phyloP scores from a whole-genome alignment of 768 basidiomycete genomes.

The Tephrocybe rancida region DNA sequence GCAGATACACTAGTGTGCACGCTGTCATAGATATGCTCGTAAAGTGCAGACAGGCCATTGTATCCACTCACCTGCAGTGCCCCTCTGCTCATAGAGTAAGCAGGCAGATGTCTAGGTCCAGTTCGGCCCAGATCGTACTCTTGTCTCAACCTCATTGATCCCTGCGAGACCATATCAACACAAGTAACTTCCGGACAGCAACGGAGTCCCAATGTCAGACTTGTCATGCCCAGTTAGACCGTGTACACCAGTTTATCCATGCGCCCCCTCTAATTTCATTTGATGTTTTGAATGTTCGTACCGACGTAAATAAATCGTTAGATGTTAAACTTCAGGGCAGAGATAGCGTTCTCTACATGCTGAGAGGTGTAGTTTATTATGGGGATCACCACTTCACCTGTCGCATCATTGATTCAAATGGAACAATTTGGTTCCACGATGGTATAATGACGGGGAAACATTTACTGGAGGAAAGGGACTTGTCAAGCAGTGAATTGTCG shows the following conservation, averaged over 20 bases:
- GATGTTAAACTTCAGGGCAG: not conserved
- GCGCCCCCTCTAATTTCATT: not conserved
- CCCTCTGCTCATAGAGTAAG: too few relatives aligned
- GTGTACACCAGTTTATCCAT: not conserved
- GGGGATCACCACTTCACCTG: constrained; percentile 2
- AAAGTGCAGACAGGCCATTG: too few relatives aligned
- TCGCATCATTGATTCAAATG: not conserved
- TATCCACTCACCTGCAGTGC: too few relatives aligned
- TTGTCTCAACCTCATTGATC: too few relatives aligned
- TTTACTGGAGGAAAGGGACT: too few relatives aligned
- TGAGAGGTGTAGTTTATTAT: constrained; percentile 7
- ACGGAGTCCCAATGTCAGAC: not conserved
- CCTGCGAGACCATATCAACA: too few relatives aligned
- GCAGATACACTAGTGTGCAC: constrained; percentile 5
- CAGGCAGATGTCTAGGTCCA: too few relatives aligned
- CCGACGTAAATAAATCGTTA: not conserved
- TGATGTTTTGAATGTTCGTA: not conserved
- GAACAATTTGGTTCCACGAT: constrained; percentile 1
- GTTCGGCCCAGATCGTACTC: too few relatives aligned
- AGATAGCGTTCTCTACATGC: not conserved
- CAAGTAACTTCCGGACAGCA: not conserved
- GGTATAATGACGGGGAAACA: not conserved
- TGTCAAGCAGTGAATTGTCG: too few relatives aligned
- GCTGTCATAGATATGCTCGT: not conserved
- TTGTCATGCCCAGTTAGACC: not conserved